A percentile compares a stretch with the other conserved stretches of the same genome.
These are phyloP conservation scores for Ogataea minuta DNA, from an alignment of 805 yeast species.

Conservation along the genomic window DNA sequence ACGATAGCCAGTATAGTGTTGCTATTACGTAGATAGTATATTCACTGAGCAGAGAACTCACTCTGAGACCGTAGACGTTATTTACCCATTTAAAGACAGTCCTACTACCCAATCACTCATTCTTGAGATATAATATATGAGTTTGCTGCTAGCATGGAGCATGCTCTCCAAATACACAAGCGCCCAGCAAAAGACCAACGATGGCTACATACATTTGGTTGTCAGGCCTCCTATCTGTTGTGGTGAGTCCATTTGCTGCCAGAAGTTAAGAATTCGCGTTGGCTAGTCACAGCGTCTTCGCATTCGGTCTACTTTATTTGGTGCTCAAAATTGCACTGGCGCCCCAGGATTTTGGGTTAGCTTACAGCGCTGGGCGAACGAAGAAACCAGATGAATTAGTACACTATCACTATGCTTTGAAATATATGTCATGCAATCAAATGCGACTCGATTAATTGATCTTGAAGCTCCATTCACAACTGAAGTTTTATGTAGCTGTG, in stretches of 20 bases:
- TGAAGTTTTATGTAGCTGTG: conserved; percentile 48
- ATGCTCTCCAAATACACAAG: conserved; percentile 23
- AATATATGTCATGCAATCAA: background rate
- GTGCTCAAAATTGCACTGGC: conserved; percentile 13
- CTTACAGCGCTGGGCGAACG: conserved; percentile 6
- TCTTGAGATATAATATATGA: too few species aligned
- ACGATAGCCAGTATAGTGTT: conserved; percentile 20
- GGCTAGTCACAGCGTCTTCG: conserved; percentile 21
- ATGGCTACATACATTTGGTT: conserved; percentile 39
- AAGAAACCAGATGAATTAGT: conserved; percentile 23
- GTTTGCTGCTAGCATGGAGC: too few species aligned
- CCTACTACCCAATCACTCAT: too few species aligned
- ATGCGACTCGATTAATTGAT: too few species aligned
- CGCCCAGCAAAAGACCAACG: conserved; percentile 27
- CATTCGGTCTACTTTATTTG: conserved; percentile 26
- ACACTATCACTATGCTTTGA: background rate
- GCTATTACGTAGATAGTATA: conserved; percentile 10
- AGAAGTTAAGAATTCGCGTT: conserved; percentile 25
- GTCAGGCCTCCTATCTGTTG: conserved; percentile 44
- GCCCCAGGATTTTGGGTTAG: conserved; percentile 19
- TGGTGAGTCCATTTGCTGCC: conserved; percentile 50
- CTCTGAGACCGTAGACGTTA: conserved; percentile 41
- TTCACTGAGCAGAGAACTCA: conserved; percentile 42
- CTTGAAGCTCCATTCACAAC: background rate
- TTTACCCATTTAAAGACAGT: conserved; percentile 44